These are phyloP conservation scores for Litsea cubeba DNA, from an alignment of 164 flowering plant species.

Conservation along the genomic window DNA sequence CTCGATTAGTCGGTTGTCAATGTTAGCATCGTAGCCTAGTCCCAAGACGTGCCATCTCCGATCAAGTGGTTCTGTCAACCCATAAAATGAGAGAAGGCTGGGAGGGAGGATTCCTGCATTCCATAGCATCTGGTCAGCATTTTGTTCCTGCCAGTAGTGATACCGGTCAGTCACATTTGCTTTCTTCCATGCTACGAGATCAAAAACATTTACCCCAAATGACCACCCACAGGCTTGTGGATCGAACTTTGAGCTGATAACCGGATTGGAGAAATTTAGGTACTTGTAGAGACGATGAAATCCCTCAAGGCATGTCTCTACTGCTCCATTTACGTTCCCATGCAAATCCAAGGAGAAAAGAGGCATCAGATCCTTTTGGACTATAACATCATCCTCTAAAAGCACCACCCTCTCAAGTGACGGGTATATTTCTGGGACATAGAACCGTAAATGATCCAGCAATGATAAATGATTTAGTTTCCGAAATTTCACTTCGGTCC, in stretches of 20 bases:
- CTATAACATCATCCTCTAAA: conserved; percentile 80
- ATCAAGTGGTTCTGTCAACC: conserved; percentile 84
- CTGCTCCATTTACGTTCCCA: conserved; percentile 89
- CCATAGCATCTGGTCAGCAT: conserved; percentile 58
- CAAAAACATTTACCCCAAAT: conserved; percentile 88
- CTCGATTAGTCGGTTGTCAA: conserved; percentile 70
- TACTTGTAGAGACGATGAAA: conserved; percentile 81
- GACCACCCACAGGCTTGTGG: conserved; percentile 94
- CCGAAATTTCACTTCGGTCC: conserved; percentile 46
- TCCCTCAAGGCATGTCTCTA: conserved; percentile 84
- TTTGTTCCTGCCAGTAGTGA: conserved; percentile 80
- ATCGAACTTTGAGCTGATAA: conserved; percentile 69
- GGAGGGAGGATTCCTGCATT: conserved; percentile 78
- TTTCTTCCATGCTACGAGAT: conserved; percentile 68
- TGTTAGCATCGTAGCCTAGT: conserved; percentile 60
- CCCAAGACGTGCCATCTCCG: conserved; percentile 94
- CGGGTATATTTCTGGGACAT: conserved; percentile 77
- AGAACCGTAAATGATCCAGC: conserved; percentile 72
- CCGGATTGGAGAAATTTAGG: conserved; percentile 70
- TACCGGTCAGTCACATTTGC: conserved; percentile 64
- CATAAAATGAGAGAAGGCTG: conserved; percentile 72
- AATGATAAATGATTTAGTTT: conserved; percentile 52
- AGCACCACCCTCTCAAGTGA: conserved; percentile 74
- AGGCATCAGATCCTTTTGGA: conserved; percentile 81
- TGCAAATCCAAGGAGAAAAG: conserved; percentile 78